phyloP scores from a whole-genome alignment of 148 eudicot genomes.

The Nyssa sinensis region DNA sequence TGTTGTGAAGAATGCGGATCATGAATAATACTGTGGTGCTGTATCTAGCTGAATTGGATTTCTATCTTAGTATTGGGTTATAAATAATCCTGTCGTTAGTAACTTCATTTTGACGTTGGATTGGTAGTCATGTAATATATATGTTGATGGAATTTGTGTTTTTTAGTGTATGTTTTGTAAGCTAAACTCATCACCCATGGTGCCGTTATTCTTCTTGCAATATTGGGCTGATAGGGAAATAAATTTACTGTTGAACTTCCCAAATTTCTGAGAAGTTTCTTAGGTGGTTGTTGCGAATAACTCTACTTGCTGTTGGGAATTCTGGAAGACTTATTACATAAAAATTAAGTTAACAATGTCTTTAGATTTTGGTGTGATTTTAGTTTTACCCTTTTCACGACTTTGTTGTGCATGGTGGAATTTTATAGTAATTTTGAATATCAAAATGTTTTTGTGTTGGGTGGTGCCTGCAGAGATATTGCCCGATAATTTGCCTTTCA shows the following conservation, averaged over 20 bases:
- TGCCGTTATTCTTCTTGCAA: not conserved
- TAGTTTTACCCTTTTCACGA: no score
- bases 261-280: no score
- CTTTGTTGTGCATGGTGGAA: no score
- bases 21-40: conserved; percentile 3
- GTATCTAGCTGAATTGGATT: not conserved
- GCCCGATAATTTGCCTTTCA: no score
- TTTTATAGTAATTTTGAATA: no score
- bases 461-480: no score
- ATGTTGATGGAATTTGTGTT: conserved; percentile 19
- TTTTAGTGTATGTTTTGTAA: conserved; percentile 6
- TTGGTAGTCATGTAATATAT: not conserved
- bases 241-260: conserved; percentile 6
- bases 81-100: not conserved
- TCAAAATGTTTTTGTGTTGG: no score
- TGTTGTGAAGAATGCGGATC: conserved; percentile 58
- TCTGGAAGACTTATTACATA: no score
- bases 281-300: no score
- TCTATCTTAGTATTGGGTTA: not conserved
- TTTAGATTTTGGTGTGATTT: no score
- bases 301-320: no score
- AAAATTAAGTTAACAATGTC: no score
- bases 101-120: not conserved
- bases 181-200: conserved; percentile 1
- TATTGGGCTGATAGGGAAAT: not conserved